phyloP scores from a whole-genome alignment of 331 rosid genomes.

The Phaseolus coccineus region DNA sequence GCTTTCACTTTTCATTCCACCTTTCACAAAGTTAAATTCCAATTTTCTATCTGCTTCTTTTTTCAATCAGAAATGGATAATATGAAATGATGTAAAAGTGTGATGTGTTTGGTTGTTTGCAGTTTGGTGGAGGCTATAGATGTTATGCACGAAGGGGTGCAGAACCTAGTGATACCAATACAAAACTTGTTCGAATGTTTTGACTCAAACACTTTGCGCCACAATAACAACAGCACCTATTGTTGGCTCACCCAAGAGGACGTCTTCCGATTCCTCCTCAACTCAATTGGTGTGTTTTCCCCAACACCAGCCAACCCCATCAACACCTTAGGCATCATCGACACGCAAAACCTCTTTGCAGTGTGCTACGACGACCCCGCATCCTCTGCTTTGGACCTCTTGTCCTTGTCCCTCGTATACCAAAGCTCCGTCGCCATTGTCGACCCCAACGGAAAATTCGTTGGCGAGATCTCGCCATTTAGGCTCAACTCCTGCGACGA shows the following conservation, averaged over 20 bases:
- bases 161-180: slow-evolving; percentile 78
- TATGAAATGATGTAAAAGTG: too few relatives aligned
- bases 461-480: slow-evolving; percentile 81
- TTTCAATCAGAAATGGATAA: neutral
- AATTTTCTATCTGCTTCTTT: neutral
- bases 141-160: slow-evolving; percentile 75
- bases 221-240: slow-evolving; percentile 55
- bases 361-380: slow-evolving; percentile 72
- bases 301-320: slow-evolving; percentile 56
- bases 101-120: neutral
- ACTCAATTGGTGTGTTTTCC: slow-evolving; percentile 71
- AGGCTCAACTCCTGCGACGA: slow-evolving; percentile 70
- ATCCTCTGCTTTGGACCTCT: slow-evolving; percentile 63
- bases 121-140: slow-evolving; percentile 81
- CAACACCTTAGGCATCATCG: slow-evolving; percentile 61
- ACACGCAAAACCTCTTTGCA: slow-evolving; percentile 52
- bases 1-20: neutral
- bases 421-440: slow-evolving; percentile 79
- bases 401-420: slow-evolving; percentile 53
- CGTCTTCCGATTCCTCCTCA: slow-evolving; percentile 78
- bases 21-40: neutral
- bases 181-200: slow-evolving; percentile 16
- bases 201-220: slow-evolving; percentile 36
- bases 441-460: slow-evolving; percentile 55
- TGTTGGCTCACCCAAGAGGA: slow-evolving; percentile 95